Percentiles rank a stretch among this genome's conserved stretches.
Conservation (phyloP, 345 rosid species). For the Eucalyptus coolabah region DNA sequence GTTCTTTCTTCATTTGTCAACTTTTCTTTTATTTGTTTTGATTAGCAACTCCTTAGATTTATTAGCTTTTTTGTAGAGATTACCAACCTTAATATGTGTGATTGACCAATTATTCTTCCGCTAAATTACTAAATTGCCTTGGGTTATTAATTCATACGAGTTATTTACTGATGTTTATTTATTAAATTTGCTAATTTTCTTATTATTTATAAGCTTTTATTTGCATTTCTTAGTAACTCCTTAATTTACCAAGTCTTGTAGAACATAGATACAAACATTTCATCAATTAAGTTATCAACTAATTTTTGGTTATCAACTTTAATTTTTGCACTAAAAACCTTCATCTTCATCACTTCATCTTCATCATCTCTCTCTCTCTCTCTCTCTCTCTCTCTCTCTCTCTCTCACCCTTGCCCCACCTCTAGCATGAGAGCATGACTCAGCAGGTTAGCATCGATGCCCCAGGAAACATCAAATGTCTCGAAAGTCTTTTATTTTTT, state of each 20-base stretch:
- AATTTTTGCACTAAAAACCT: too few species aligned
- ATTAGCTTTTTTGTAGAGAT: background rate
- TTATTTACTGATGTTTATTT: background rate
- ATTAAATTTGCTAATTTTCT: background rate
- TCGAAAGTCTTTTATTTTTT: too few species aligned
- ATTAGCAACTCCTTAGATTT: background rate
- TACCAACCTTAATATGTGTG: background rate
- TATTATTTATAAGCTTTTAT: background rate
- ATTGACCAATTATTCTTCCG: background rate
- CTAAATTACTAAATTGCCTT: background rate
- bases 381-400: too few species aligned
- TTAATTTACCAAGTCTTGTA: background rate
- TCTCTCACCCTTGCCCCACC: too few species aligned
- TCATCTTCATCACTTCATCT: too few species aligned
- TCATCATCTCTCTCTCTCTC: too few species aligned
- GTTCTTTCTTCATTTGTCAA: background rate
- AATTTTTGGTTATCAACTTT: background rate
- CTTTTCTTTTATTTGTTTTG: background rate
- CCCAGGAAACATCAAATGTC: fast-evolving
- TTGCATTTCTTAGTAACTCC: background rate
- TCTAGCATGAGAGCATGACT: too few species aligned
- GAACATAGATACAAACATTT: background rate
- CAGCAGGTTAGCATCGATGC: fast-evolving
- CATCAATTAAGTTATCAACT: background rate
- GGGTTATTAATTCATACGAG: background rate